Evolutionary conservation across 768 basidiomycete genomes (phyloP).

Genomic region (Jaapia argillacea): DNA sequence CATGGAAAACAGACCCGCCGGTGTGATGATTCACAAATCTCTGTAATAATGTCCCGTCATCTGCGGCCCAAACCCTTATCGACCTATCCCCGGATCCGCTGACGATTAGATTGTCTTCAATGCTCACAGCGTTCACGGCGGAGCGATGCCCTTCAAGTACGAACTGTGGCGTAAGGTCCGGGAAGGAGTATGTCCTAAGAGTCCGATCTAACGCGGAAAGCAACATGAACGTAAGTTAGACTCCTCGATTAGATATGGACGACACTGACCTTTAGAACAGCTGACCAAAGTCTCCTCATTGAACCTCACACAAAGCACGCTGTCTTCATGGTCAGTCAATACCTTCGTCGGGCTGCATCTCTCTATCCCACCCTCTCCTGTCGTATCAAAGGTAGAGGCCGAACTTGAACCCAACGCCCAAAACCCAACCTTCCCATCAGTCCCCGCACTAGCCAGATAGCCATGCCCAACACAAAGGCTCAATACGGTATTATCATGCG

Average conservation of each 20-base stretch:
- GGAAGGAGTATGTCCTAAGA: conserved; percentile 62
- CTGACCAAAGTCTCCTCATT: conserved; percentile 57
- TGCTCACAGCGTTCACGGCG: conserved; percentile 71
- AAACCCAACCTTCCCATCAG: conserved; percentile 57
- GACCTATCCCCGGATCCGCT: conserved; percentile 80
- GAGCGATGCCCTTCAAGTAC: conserved; percentile 63
- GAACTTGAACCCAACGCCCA: too few relatives aligned
- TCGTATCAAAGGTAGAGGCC: too few relatives aligned
- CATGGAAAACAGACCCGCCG: conserved; percentile 57
- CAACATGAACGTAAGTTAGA: too few relatives aligned
- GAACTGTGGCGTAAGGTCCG: conserved; percentile 46
- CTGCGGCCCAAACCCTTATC: conserved; percentile 69
- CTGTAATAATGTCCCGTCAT: conserved; percentile 52
- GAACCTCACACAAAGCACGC: conserved; percentile 70
- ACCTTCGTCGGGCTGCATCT: conserved; percentile 39
- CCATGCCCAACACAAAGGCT: conserved; percentile 65
- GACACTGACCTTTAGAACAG: conserved; percentile 63
- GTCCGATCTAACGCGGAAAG: conserved; percentile 62
- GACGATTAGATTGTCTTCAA: conserved; percentile 51
- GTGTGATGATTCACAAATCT: conserved; percentile 71
- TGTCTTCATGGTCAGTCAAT: conserved; percentile 66
- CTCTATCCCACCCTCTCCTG: too few relatives aligned
- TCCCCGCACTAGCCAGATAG: conserved; percentile 64
- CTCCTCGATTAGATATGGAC: too few relatives aligned
- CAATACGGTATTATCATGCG: conserved; percentile 63